A percentile compares a stretch with the other conserved stretches of the same genome.
These are phyloP conservation scores for Helianthus annuus DNA, from an alignment of 129 eudicot species.

Conservation along the genomic window DNA sequence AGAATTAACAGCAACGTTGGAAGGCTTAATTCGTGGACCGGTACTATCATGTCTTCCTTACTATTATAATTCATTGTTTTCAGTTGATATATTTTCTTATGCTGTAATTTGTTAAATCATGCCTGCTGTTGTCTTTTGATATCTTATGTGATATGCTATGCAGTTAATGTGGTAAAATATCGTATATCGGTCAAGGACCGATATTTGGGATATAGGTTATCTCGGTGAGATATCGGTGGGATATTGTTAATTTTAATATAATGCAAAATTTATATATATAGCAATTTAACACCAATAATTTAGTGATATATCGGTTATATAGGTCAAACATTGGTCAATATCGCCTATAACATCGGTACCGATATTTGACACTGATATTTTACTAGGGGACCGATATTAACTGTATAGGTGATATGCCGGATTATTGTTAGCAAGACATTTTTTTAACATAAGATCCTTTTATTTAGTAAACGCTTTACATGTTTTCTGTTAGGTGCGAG, in stretches of 20 bases:
- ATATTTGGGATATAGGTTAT: no score
- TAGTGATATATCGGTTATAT: no score
- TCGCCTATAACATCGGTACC: no score
- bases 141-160: neutral
- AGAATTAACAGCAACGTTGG: slow-evolving; percentile 51
- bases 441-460: slow-evolving; percentile 11
- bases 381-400: no score
- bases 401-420: neutral
- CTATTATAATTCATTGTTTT: neutral
- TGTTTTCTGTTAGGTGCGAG: slow-evolving; percentile 57
- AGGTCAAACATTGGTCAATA: no score
- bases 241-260: no score
- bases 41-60: slow-evolving; percentile 34
- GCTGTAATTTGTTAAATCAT: neutral
- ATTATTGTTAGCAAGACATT: neutral
- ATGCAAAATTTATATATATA: no score
- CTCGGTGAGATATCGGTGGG: no score
- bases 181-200: no score
- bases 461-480: neutral
- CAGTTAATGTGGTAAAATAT: no score
- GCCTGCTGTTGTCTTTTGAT: neutral
- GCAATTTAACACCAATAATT: no score
- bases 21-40: slow-evolving; percentile 54
- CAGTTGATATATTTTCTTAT: neutral
- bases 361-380: no score